phyloP scores from a whole-genome alignment of 208 protist species.

The Leishmania major region DNA sequence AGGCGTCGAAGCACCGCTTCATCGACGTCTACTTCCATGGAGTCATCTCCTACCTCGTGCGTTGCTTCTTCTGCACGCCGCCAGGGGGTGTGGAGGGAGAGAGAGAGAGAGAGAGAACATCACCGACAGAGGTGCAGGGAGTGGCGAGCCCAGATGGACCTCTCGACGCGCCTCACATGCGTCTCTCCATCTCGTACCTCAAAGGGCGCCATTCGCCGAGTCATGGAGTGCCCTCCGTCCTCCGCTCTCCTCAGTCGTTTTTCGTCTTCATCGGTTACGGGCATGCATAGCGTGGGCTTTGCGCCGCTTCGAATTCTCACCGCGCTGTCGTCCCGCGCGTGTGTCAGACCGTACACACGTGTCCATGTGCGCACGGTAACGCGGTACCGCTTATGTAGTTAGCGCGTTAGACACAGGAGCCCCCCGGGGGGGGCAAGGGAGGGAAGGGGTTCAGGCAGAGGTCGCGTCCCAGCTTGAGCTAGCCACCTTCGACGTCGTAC shows the following conservation, averaged over 20 bases:
- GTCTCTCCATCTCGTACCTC: neutral
- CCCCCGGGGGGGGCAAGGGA: no score
- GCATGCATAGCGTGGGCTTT: no score
- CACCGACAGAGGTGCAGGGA: neutral
- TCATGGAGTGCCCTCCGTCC: neutral
- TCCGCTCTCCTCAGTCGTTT: neutral
- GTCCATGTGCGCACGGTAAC: neutral
- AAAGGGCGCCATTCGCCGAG: neutral
- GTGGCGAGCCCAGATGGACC: neutral
- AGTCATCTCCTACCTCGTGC: neutral
- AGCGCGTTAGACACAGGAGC: neutral
- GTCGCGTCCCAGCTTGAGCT: neutral
- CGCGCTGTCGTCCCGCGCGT: neutral
- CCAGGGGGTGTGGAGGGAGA: neutral
- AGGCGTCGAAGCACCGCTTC: neutral
- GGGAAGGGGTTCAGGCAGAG: neutral
- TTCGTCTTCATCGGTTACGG: neutral
- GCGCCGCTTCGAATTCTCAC: neutral
- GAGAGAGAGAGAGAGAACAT: neutral
- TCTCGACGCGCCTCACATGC: neutral
- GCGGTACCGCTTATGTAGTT: neutral
- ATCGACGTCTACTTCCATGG: neutral
- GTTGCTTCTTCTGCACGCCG: neutral
- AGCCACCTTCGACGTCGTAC: neutral
- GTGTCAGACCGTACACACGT: neutral